A percentile compares a stretch with the other conserved stretches of the same genome.
These are phyloP conservation scores for Rauvolfia tetraphylla DNA, from an alignment of 257 asterid species.

Conservation along the genomic window DNA sequence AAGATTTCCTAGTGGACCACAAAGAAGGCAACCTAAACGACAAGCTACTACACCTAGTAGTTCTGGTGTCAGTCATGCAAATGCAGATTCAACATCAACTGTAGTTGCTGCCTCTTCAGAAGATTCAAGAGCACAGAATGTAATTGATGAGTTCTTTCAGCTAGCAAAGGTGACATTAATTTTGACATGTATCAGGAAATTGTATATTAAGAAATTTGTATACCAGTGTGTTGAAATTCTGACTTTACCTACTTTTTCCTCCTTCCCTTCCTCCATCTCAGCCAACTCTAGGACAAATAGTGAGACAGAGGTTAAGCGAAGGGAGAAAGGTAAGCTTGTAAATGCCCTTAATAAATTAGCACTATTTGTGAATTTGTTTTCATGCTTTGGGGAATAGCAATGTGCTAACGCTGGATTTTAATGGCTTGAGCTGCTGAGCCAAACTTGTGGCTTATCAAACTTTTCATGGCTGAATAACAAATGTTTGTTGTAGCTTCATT, in stretches of 20 bases:
- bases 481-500: neutral
- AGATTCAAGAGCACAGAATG: slow-evolving; percentile 64
- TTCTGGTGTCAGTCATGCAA: slow-evolving; percentile 46
- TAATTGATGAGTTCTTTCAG: slow-evolving; percentile 77
- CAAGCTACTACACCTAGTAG: slow-evolving; percentile 51
- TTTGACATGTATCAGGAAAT: neutral
- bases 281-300: slow-evolving; percentile 83
- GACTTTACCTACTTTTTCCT: neutral
- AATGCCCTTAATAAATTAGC: neutral
- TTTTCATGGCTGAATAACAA: neutral
- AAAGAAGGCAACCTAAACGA: slow-evolving; percentile 63
- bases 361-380: neutral
- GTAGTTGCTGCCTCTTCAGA: slow-evolving; percentile 41
- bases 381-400: neutral
- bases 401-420: neutral
- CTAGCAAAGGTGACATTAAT: slow-evolving; percentile 52
- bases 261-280: slow-evolving; percentile 22
- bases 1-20: slow-evolving; percentile 62
- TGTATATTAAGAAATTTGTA: neutral
- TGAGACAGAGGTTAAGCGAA: slow-evolving; percentile 78
- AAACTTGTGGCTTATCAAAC: neutral
- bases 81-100: slow-evolving; percentile 32
- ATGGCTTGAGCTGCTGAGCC: neutral
- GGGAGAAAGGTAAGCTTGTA: slow-evolving; percentile 76
- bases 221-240: neutral